Evolutionary conservation across 495 filamentous ascomycete genomes (phyloP), one percentile per base, ranked within the genome.

Genomic region (Oleoguttula mirabilis): DNA sequence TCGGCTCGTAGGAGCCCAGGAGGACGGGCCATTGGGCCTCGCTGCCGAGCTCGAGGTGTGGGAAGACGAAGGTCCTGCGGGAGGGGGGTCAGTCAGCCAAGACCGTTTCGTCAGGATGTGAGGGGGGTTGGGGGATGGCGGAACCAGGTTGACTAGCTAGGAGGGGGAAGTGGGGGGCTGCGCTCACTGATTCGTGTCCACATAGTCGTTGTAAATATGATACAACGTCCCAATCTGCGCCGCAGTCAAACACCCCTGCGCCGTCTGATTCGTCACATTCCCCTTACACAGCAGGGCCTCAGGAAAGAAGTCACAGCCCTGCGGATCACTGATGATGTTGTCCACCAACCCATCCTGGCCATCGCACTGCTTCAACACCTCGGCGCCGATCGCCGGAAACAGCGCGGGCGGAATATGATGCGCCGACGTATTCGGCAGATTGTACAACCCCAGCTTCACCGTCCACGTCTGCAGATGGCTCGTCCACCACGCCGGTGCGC

Each of bases 311-410:
- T 66, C 57, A 61, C 80, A 86, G 12, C 67, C 58, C 28, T 66
- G 60, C 0, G 79, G 75, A 35, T 70, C 61, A 48, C 74, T 75
- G 47, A 85, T 75, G 52, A 84, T 76, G 21, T 68, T 72, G 50
- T 84, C 80, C 4, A 62, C 56, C 0, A 73, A 62, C 1, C 80
- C 79, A 54, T 84, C 81, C 15, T 73, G 58, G 3, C 39, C 48
- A 50, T 86, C 79, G 43, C 80, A 86, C 49, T 84, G 79, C 0
- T 66, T 65, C 8, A 81, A 24, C 19, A 82, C 66, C 47, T 79
- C 76, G 0, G 67, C 59, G 10, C 67, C 70, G 24, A 80, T 69
- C 4, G 66, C 55, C 0, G 59, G 54, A 55, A 78, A 75, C 15
- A 71, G 57, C 0, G 59, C 53, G 22, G 68, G 43, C 2, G 69